phyloP scores from a whole-genome alignment of 495 filamentous ascomycete species.

The Penicillium flavigenum region DNA sequence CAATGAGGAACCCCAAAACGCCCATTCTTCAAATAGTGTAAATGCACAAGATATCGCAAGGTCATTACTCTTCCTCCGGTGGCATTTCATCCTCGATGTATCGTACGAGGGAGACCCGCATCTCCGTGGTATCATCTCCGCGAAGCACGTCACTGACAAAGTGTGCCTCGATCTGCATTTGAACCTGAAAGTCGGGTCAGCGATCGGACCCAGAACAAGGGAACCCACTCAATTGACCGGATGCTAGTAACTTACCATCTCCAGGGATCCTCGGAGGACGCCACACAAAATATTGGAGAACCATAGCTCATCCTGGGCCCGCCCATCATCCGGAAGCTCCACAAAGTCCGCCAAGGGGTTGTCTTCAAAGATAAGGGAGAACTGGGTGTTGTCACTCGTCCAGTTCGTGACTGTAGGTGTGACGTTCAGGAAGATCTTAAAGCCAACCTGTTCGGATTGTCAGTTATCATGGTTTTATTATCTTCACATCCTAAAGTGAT shows the following conservation, averaged over 20 bases:
- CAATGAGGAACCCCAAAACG: constrained; percentile 21
- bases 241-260: constrained; percentile 68
- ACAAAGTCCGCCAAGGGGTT: constrained; percentile 97
- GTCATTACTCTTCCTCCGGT: constrained; percentile 80
- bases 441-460: constrained; percentile 69
- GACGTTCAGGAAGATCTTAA: constrained; percentile 98
- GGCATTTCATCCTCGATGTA: constrained; percentile 99
- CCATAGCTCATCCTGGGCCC: constrained; percentile 96
- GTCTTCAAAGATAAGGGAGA: constrained; percentile 93
- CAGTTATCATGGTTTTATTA: not conserved
- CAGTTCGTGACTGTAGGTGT: constrained; percentile 95
- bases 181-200: constrained; percentile 58
- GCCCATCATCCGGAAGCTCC: constrained; percentile 91
- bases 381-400: constrained; percentile 93
- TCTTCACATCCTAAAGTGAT: not conserved
- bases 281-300: constrained; percentile 97
- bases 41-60: constrained; percentile 7
- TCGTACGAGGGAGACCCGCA: constrained; percentile 87
- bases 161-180: constrained; percentile 98
- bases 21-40: constrained; percentile 13
- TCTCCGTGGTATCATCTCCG: constrained; percentile 94
- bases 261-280: constrained; percentile 82
- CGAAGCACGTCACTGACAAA: constrained; percentile 94
- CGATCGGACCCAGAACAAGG: constrained; percentile 19
- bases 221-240: constrained; percentile 6